Base-by-base conservation (phyloP, 2,329 filamentous ascomycete species). In the Sporothrix brasiliensis region DNA sequence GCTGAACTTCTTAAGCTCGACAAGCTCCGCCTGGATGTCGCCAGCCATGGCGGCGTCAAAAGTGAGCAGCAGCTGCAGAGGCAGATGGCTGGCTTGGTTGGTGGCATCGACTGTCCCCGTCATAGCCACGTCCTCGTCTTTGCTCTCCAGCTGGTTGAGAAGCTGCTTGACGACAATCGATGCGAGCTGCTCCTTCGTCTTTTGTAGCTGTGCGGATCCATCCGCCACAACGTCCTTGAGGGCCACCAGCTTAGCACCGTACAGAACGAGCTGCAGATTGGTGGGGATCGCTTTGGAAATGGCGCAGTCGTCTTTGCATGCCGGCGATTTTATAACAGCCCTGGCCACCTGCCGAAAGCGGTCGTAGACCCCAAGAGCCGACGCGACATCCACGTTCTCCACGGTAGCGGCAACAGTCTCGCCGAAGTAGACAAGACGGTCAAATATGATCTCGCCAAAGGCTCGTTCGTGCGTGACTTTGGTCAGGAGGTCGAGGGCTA, bases 381-480 rank as follows among this genome's bases (percentile, higher is more conserved):
- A 3, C 1, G 41, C 52, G 21, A 24, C 54, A 9, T 63, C 10
- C 3, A 34, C 47, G 0, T 39, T 16, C 11, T 27, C 49, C 11
- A 34, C 58, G 0, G 54, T 19, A 9, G 30, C 13, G 14, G 67
- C 7, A 7, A 74, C 69, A 4, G 68, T 39, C 63, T 77, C 70
- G 7, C 77, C 80, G 21, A 82, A 67, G 4, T 73, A 69, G 11
- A 79, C 76, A 6, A 83, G 71, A 21, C 81, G 76, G 16, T 77
- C 73, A 67, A 81, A 87, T 1, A 72, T 75, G 78, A 86, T 81
- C 0, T 76, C 79, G 9, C 21, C 67, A 70, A 85, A 85, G 0
- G 84, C 86, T 0, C 85, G 81, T n/a, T 81, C 80, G 5, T 77
- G 76, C 81, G 86, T 85, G 30, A 87, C 76, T 74, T 84, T 87